phyloP scores from a whole-genome alignment of 2,329 filamentous ascomycete species.

The Chrysoporthe cubensis region DNA sequence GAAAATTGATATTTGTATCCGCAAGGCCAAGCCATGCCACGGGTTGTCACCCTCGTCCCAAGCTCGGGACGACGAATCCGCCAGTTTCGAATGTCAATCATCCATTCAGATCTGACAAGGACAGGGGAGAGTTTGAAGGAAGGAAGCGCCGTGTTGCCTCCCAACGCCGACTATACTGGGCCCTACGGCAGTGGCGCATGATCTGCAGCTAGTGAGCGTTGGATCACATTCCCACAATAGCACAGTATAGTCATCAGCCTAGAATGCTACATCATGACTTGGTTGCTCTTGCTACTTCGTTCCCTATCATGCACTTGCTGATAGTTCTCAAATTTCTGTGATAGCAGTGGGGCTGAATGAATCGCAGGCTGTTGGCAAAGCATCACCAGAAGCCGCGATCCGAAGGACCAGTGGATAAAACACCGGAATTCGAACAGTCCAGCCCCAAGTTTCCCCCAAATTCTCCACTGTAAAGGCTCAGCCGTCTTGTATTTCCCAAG shows the following conservation, averaged over 20 bases:
- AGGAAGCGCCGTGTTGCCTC: background rate
- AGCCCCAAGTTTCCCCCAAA: background rate
- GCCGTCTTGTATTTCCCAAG: background rate
- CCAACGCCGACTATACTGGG: background rate
- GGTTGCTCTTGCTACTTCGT: background rate
- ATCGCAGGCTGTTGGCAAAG: background rate
- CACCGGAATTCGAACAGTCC: background rate
- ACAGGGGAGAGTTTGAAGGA: background rate
- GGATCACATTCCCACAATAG: background rate
- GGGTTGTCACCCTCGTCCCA: slow-evolving; percentile 24
- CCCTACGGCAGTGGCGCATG: background rate
- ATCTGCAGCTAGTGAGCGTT: slow-evolving; percentile 4
- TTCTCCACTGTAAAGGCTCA: slow-evolving; percentile 7
- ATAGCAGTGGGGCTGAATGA: background rate
- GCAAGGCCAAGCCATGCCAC: slow-evolving; percentile 3
- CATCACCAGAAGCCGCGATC: background rate
- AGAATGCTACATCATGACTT: background rate
- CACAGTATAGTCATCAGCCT: background rate
- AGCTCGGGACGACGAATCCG: slow-evolving; percentile 26
- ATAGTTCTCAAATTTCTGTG: background rate
- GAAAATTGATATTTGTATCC: slow-evolving; percentile 31
- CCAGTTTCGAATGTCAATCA: slow-evolving; percentile 24
- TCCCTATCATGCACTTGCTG: background rate
- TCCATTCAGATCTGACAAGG: slow-evolving; percentile 19
- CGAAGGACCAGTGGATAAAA: background rate